Evolutionary conservation across 2,329 filamentous ascomycete genomes (phyloP), one percentile per base, ranked within the genome.

Genomic region (Gnomoniopsis sp.): DNA sequence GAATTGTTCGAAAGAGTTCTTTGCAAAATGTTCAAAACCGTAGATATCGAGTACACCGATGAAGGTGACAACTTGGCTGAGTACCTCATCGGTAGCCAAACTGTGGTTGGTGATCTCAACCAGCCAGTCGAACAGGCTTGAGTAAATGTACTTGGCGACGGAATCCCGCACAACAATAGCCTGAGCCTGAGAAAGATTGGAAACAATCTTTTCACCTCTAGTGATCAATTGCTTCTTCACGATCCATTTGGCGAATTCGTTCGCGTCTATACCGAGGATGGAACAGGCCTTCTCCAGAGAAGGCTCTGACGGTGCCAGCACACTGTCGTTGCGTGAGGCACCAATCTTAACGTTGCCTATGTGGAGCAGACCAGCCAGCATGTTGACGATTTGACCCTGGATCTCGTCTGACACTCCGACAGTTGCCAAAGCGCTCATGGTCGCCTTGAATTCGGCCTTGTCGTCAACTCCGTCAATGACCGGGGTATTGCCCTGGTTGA

Each of bases 11-110:
- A 99, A 99, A 0, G 95, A 99, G 78, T 99, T 99, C 81, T 97
- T 98, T 63, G 95, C 93, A 70, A 99, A 99, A 76, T 98, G 95
- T 74, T 99, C 95, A 70, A 99, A 99, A 64, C 93, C 93, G 75
- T 98, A 98, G 66, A 99, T 99, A 90, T 99, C 95, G 64, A 99
- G 84, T 50, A 99, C 95, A 74, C 95, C 95, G 68, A 99, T 99
- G 74, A 99, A 99, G 2, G 91, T 93, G 57, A 80, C 84, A 58
- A 96, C 91, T 44, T 90, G 86, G 67, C 82, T 87, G 54, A 98
- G 74, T 41, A 98, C 91, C 64, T 93, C 88, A 48, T 96, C 89
- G 1, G 92, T 92, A 14, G 95, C 95, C 66, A 99, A 79, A 71
- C 92, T 93, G 66, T 81, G 81, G 77, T 99, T 99, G 77, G 96